phyloP scores from a whole-genome alignment of 2,329 filamentous ascomycete species.

The Beauveria brongniartii region DNA sequence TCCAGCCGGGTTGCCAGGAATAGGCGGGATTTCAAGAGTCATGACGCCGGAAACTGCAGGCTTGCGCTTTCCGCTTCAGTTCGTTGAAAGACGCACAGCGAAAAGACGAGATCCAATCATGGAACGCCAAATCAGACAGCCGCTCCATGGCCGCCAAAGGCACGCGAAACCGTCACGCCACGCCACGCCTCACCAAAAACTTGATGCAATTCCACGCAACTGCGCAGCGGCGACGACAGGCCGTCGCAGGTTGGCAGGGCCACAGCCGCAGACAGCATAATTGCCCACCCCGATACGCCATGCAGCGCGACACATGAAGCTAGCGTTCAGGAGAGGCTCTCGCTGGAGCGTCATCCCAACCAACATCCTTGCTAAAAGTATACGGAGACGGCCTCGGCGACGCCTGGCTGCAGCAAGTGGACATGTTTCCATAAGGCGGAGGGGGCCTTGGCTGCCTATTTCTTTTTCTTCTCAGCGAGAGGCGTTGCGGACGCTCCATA shows the following conservation, averaged over 20 bases:
- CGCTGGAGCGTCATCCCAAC: background rate
- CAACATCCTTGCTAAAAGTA: background rate
- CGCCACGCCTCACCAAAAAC: background rate
- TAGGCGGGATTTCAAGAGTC: background rate
- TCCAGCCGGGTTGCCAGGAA: background rate
- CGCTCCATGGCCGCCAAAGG: constrained; percentile 2
- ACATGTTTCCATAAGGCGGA: constrained; percentile 5
- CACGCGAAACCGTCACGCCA: constrained; percentile 8
- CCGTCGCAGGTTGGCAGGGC: background rate
- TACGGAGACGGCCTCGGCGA: background rate
- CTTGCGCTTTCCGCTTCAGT: background rate
- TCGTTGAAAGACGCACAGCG: background rate
- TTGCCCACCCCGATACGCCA: constrained; percentile 1
- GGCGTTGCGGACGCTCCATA: background rate
- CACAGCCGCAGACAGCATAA: background rate
- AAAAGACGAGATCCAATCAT: background rate
- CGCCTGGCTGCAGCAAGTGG: background rate
- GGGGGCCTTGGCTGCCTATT: background rate
- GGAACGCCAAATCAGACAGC: background rate
- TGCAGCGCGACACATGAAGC: background rate
- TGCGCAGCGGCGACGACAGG: background rate
- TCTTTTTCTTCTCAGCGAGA: background rate
- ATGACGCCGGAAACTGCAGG: background rate
- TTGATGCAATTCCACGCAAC: background rate
- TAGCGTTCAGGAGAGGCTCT: background rate